Percentiles rank a stretch among this genome's conserved stretches.
Conservation (phyloP, 2,329 filamentous ascomycete genomes). For the Claviceps sp. region DNA sequence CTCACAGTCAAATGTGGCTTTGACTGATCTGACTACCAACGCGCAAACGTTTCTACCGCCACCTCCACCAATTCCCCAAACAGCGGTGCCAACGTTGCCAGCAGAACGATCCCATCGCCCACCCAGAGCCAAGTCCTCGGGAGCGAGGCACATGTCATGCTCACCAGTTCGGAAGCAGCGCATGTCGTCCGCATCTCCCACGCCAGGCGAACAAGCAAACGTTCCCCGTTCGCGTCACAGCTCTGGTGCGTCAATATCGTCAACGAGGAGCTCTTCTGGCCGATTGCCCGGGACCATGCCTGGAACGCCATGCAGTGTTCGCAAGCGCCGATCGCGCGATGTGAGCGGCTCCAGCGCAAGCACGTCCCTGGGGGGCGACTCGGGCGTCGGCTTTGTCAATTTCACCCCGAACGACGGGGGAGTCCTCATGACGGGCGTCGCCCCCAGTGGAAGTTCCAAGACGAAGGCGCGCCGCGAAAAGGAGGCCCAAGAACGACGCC, state of each 20-base stretch:
- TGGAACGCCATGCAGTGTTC: constrained; percentile 26
- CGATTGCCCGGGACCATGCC: constrained; percentile 21
- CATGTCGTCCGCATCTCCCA: constrained; percentile 26
- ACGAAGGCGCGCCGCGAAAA: constrained; percentile 88
- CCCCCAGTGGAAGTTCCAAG: constrained; percentile 81
- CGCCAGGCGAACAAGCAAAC: constrained; percentile 17
- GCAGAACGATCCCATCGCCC: constrained; percentile 29
- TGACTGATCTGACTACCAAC: constrained; percentile 21
- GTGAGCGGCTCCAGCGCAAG: constrained; percentile 15
- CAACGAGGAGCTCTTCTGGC: constrained; percentile 22
- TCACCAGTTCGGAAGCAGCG: constrained; percentile 30
- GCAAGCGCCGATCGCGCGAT: constrained; percentile 26
- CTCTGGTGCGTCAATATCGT: constrained; percentile 24
- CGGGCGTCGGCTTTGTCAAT: constrained; percentile 62
- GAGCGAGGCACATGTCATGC: constrained; percentile 32
- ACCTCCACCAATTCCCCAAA: constrained; percentile 14
- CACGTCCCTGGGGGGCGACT: constrained; percentile 15
- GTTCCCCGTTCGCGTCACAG: constrained; percentile 23
- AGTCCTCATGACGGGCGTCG: constrained; percentile 77
- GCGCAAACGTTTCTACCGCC: constrained; percentile 23
- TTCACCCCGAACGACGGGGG: constrained; percentile 71
- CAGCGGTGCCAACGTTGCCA: constrained; percentile 4
- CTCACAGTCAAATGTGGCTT: constrained; percentile 21
- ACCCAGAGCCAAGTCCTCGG: constrained; percentile 40
- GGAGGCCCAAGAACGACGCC: constrained; percentile 67